Evolutionary conservation across 2,329 filamentous ascomycete genomes (phyloP), one percentile per base, ranked within the genome.

Genomic region (Fusarium sp.): DNA sequence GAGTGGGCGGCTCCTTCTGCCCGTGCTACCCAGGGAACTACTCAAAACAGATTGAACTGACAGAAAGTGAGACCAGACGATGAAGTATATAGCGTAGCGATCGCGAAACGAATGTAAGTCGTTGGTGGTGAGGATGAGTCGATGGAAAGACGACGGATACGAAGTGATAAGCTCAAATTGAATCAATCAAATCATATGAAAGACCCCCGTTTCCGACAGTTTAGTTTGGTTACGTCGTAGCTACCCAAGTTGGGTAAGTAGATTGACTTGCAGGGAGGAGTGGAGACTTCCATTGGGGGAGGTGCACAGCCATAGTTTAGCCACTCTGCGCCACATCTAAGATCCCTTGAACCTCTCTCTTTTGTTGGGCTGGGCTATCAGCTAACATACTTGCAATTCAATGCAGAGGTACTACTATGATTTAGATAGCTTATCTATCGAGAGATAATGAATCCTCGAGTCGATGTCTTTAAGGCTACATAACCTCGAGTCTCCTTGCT

Each of bases 81-180:
- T 23, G 18, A 15, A 13, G 34, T 10, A 30, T 30, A 20, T 38
- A 40, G 42, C 15, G 45, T 38, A 40, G 42, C 15, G 45, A 31
- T 20, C 23, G 37, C 23, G 11, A 70, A 70, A 53, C 16, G 62
- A 67, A 38, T 52, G 62, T 63, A 13, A 40, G 41, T 26, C 47
- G 46, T 65, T 20, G 37, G 44, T 62, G 58, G 30, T 13, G 20
- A 20, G 18, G n/a, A 44, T 20, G 46, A 69, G 37, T 40, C 23
- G 30, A 30, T 10, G 36, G 47, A 41, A 56, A 67, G 53, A 63
- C 52, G 51, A 55, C 52, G 58, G 40, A 61, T 57, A 52, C 56
- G 58, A 53, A 49, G 64, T 45, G 54, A 70, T 70, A 68, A 70
- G 57, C 62, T 45, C 49, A 64, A 45, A 54, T 46, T 54, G 23